Percentiles rank a stretch among this genome's conserved stretches.
Evolutionary conservation across 495 filamentous ascomycete genomes (phyloP).

Genomic region (Penicillium bialowiezense): DNA sequence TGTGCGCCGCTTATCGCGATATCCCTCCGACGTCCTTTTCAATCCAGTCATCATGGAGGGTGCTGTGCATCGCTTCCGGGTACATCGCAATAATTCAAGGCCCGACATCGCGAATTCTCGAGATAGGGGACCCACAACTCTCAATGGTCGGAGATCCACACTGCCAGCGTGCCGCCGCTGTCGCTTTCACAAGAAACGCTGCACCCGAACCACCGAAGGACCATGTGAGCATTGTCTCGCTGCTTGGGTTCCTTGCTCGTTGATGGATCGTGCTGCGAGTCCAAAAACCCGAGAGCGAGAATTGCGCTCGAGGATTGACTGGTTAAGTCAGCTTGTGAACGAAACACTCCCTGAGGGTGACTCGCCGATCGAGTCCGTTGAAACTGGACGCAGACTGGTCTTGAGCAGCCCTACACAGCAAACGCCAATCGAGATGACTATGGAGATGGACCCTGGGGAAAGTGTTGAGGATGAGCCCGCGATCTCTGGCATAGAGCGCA

Average conservation of each 20-base stretch:
- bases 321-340: constrained; percentile 13
- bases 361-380: constrained; percentile 6
- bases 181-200: constrained; percentile 23
- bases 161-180: constrained; percentile 22
- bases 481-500: too few species aligned
- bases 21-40: constrained; percentile 1
- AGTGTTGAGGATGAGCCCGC: not conserved
- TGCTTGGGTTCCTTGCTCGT: constrained; percentile 16
- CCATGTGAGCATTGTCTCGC: constrained; percentile 9
- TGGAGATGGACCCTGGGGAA: not conserved
- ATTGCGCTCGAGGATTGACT: constrained; percentile 14
- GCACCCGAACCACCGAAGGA: constrained; percentile 15
- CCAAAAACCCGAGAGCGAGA: constrained; percentile 12
- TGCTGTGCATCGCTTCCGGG: constrained; percentile 10
- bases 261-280: constrained; percentile 7
- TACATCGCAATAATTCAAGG: constrained; percentile 4
- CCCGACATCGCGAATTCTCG: not conserved
- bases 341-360: constrained; percentile 7
- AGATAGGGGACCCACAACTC: not conserved
- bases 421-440: not conserved
- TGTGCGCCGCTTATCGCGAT: constrained; percentile 1
- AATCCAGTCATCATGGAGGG: constrained; percentile 10
- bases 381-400: constrained; percentile 9
- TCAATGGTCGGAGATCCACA: constrained; percentile 2
- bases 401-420: not conserved